Percentiles rank a stretch among this genome's conserved stretches.
Conservation (phyloP, 1,284 basidiomycete genomes). For the Pseudozyma pruni region DNA sequence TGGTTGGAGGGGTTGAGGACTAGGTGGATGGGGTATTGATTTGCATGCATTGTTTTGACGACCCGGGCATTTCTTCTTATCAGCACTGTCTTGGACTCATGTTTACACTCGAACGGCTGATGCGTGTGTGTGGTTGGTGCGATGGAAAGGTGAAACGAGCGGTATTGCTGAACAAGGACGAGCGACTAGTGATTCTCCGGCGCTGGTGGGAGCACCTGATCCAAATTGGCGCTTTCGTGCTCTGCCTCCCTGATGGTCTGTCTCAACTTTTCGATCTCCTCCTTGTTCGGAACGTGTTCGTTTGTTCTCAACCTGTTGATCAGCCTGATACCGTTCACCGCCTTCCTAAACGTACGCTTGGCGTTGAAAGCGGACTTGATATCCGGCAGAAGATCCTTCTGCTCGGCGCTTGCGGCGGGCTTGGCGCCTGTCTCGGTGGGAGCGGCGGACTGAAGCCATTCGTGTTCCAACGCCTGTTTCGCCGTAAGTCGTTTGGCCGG, state of each 20-base stretch:
- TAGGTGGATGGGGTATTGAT: constrained; percentile 59
- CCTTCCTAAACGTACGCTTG: constrained; percentile 64
- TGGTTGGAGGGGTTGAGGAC: constrained; percentile 84
- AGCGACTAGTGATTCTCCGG: not conserved
- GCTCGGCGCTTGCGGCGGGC: constrained; percentile 1
- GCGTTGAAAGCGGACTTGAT: constrained; percentile 68
- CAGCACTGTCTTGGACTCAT: constrained; percentile 1
- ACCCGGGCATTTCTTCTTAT: constrained; percentile 3
- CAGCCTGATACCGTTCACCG: constrained; percentile 64
- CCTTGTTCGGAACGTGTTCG: constrained; percentile 38
- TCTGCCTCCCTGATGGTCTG: constrained; percentile 50
- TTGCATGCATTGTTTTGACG: constrained; percentile 14
- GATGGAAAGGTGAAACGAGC: no score
- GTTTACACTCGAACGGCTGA: not conserved
- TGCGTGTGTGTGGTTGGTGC: not conserved
- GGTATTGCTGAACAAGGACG: no score
- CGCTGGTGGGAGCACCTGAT: constrained; percentile 36
- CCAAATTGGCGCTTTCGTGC: constrained; percentile 45
- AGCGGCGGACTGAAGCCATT: constrained; percentile 51
- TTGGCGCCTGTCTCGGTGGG: not conserved
- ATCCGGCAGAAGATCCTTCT: constrained; percentile 64
- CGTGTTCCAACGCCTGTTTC: constrained; percentile 56
- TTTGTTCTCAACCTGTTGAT: constrained; percentile 52
- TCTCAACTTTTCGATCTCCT: constrained; percentile 44
- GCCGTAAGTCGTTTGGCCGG: constrained; percentile 59